A percentile compares a stretch with the other conserved stretches of the same genome.
These are phyloP conservation scores for Lipomyces chichibuensis DNA, from an alignment of 805 yeast species.

Conservation along the genomic window DNA sequence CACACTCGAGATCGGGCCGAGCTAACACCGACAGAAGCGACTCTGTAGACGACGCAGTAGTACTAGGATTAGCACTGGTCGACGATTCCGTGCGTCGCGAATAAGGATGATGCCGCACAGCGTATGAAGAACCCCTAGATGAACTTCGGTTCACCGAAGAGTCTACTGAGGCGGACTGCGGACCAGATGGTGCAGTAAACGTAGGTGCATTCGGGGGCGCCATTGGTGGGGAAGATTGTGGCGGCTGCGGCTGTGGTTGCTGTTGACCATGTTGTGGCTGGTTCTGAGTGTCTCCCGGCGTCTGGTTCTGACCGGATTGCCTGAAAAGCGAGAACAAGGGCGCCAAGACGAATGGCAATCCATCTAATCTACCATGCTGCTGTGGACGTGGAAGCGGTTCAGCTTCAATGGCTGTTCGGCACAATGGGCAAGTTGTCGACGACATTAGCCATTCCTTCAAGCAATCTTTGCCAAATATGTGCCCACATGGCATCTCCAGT, in stretches of 20 bases:
- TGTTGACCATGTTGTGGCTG: background rate
- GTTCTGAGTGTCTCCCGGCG: background rate
- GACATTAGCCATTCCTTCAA: slow-evolving; percentile 77
- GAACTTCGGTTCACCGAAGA: background rate
- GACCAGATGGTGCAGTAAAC: background rate
- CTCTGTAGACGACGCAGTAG: slow-evolving; percentile 1
- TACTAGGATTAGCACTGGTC: slow-evolving; percentile 1
- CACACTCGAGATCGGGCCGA: slow-evolving; percentile 40
- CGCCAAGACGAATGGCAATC: slow-evolving; percentile 24
- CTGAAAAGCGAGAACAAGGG: slow-evolving; percentile 22
- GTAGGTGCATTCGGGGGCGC: slow-evolving; percentile 2
- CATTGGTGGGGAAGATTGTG: background rate
- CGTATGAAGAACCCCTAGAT: slow-evolving; percentile 11
- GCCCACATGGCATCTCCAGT: slow-evolving; percentile 79
- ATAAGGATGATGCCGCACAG: slow-evolving; percentile 32
- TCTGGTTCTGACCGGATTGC: background rate
- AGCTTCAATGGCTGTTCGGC: slow-evolving; percentile 61
- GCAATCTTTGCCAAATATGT: slow-evolving; percentile 85
- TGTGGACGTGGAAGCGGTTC: slow-evolving; percentile 20
- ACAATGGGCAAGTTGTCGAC: slow-evolving; percentile 81
- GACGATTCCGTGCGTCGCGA: slow-evolving; percentile 16
- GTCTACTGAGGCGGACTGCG: background rate
- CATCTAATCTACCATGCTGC: slow-evolving; percentile 2
- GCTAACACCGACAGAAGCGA: slow-evolving; percentile 17
- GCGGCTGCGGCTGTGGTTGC: slow-evolving; percentile 4